phyloP scores from a whole-genome alignment of 192 early-diverging fungal species.

The Gonapodya prolifera region DNA sequence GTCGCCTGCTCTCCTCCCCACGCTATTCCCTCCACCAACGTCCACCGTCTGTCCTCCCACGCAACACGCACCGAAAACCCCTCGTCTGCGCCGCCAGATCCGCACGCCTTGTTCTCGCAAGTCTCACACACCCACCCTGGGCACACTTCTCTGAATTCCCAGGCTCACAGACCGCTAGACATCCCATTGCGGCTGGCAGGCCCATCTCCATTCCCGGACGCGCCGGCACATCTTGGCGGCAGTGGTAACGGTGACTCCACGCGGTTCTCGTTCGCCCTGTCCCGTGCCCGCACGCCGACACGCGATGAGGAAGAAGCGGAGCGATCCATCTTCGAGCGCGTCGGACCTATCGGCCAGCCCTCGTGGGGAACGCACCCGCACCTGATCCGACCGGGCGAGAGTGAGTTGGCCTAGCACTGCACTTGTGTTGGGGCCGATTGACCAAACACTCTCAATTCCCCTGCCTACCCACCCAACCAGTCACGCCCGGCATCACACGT shows the following conservation, averaged over 20 bases:
- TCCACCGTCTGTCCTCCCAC: neutral
- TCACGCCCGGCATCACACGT: slow-evolving; percentile 63
- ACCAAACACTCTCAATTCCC: no score
- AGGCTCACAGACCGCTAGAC: neutral
- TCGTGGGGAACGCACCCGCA: slow-evolving; percentile 72
- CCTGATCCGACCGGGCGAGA: slow-evolving; percentile 55
- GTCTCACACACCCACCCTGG: neutral
- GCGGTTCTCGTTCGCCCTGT: neutral
- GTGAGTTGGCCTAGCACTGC: slow-evolving; percentile 19
- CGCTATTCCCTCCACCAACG: neutral
- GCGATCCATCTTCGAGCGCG: neutral
- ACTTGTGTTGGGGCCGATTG: no score
- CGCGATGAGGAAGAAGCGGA: neutral
- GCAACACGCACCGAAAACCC: neutral
- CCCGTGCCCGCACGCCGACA: neutral
- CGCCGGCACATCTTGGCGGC: neutral
- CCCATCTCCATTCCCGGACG: neutral
- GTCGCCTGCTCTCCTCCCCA: neutral
- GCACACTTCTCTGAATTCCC: neutral
- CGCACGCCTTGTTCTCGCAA: neutral
- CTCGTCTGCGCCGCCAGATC: no score
- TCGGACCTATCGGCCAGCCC: slow-evolving; percentile 54
- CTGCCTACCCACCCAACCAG: slow-evolving; percentile 8
- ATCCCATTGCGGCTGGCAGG: neutral
- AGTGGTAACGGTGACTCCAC: no score